These are phyloP conservation scores for Coleophoma cylindrospora DNA, from an alignment of 2,329 filamentous ascomycete species.

Conservation along the genomic window DNA sequence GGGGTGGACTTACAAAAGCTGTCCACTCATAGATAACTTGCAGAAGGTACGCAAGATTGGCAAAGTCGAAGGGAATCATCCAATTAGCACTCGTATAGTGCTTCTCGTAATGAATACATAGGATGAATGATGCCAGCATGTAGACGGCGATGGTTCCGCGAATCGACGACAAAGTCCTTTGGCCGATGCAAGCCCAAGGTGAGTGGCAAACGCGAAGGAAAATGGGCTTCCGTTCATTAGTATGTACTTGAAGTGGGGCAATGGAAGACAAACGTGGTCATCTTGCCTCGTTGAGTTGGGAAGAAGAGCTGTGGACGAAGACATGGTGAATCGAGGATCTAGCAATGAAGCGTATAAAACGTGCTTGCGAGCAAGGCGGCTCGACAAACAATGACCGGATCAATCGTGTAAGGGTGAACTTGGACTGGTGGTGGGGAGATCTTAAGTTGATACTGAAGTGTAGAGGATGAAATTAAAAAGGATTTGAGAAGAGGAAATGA, in stretches of 20 bases:
- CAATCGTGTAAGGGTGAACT: too few species aligned
- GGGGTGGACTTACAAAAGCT: constrained; percentile 21
- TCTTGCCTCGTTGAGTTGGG: constrained; percentile 20
- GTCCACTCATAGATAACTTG: constrained; percentile 24
- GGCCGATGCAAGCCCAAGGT: constrained; percentile 24
- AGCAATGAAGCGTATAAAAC: neutral
- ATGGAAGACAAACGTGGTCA: constrained; percentile 17
- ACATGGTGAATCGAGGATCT: constrained; percentile 17
- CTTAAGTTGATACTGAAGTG: too few species aligned
- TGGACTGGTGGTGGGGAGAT: too few species aligned
- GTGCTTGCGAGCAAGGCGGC: too few species aligned
- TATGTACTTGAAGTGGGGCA: neutral
- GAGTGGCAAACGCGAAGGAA: constrained; percentile 29
- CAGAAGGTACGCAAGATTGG: constrained; percentile 22
- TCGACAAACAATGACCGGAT: too few species aligned
- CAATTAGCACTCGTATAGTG: constrained; percentile 11
- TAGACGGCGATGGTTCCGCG: constrained; percentile 18
- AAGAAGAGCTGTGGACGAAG: constrained; percentile 27
- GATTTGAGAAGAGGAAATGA: too few species aligned
- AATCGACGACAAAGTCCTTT: constrained; percentile 21
- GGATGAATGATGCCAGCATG: constrained; percentile 14
- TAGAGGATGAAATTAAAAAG: too few species aligned
- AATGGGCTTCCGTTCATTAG: constrained; percentile 19
- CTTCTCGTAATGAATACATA: constrained; percentile 21
- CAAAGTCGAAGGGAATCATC: constrained; percentile 21